These are phyloP conservation scores for Zygosaccharomyces lentus DNA, from an alignment of 805 yeast species.

Conservation along the genomic window DNA sequence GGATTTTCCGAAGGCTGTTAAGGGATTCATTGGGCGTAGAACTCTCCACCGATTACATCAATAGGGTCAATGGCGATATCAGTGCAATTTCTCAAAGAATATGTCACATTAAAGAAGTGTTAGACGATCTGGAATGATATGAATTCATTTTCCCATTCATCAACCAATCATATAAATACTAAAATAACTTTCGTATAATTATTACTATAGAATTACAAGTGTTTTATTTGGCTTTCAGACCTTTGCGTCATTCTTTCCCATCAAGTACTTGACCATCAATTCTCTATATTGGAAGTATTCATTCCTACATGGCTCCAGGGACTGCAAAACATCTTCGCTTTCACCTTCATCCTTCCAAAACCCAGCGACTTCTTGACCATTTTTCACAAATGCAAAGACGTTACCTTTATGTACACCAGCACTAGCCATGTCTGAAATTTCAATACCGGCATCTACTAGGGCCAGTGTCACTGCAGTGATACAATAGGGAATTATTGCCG, in stretches of 20 bases:
- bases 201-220: not conserved
- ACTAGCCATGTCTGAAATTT: slow-evolving; percentile 70
- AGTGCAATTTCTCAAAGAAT: slow-evolving; percentile 26
- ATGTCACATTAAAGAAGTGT: slow-evolving; percentile 28
- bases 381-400: slow-evolving; percentile 50
- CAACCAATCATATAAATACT: not conserved
- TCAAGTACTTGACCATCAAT: slow-evolving; percentile 20
- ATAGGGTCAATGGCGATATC: slow-evolving; percentile 30
- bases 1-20: slow-evolving; percentile 29
- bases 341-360: slow-evolving; percentile 46
- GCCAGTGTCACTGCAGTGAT: slow-evolving; percentile 55
- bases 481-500: slow-evolving; percentile 40
- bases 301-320: slow-evolving; percentile 44
- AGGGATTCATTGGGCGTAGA: slow-evolving; percentile 36
- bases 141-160: not conserved
- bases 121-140: slow-evolving; percentile 24
- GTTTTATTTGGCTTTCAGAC: not conserved
- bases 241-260: slow-evolving; percentile 9
- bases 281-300: slow-evolving; percentile 23
- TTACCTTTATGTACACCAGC: slow-evolving; percentile 47
- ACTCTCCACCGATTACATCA: slow-evolving; percentile 34
- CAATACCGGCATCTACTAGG: slow-evolving; percentile 79
- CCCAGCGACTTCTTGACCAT: slow-evolving; percentile 57
- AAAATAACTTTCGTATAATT: not conserved
- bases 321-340: slow-evolving; percentile 16